Evolutionary conservation across 2,329 filamentous ascomycete genomes (phyloP), one percentile per base, ranked within the genome.

Genomic region (Lachnellula arida): DNA sequence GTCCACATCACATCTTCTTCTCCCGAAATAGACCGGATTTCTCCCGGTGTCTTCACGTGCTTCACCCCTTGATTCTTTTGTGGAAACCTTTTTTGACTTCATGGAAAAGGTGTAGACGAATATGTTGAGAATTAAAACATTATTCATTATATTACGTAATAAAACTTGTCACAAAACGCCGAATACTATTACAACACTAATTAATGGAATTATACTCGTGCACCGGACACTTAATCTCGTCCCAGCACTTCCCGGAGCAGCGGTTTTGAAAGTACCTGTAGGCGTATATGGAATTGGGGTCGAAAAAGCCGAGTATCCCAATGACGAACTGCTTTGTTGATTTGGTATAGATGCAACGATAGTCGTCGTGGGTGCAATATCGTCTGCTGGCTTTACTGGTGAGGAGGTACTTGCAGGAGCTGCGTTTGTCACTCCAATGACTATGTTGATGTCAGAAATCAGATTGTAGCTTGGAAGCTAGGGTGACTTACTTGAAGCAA

Each of bases 401-500:
- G 40, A 12, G 25, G 25, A 32, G n/a, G 28, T 46, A 15, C 37
- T 32, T 12, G 32, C 14, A 28, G n/a, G 11, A 34, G 25, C 28
- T 6, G 51, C 25, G 8, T 37, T 49, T 43, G 44, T 42, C n/a
- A 46, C 46, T n/a, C 51, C 51, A n/a, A 54, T 48, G 19, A 49
- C 46, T 48, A 32, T 28, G 8, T 4, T 12, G 19, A 40, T 19
- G 34, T 53, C 17, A 53, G 51, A 40, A 35, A n/a, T 15, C 15
- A 35, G 5, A 15, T 15, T 14, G 9, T 14, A 42, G 15, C 17
- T 12, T 17, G 34, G 23, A 25, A 15, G 9, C 2, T 2, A 46
- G 5, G 11, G 3, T 48, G 34, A 54, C 53, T 35, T 54, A 54
- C 53, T 54, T n/a, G 46, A 43, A 32, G 53, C 53, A 25, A 54